Evolutionary conservation across 1,139 yeast genomes (phyloP).

Genomic region (Saccharomyces hybrid): DNA sequence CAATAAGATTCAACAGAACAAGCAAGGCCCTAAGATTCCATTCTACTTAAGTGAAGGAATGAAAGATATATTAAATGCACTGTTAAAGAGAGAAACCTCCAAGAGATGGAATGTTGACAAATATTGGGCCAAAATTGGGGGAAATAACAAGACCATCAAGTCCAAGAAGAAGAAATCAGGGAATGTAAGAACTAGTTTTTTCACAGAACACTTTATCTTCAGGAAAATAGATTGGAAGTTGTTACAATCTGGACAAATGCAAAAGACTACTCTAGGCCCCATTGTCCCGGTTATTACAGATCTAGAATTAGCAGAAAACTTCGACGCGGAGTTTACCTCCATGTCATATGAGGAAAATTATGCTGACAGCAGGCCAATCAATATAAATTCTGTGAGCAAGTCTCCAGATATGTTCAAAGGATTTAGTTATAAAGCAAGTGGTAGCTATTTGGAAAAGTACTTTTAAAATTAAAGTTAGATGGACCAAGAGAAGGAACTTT

Average conservation of each 20-base stretch:
- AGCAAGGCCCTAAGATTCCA: constrained; percentile 58
- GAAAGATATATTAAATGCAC: constrained; percentile 66
- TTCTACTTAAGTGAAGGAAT: constrained; percentile 78
- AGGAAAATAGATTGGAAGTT: constrained; percentile 71
- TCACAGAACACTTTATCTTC: constrained; percentile 59
- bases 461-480: constrained; percentile 11
- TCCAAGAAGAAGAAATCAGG: constrained; percentile 36
- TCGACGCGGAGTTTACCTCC: constrained; percentile 81
- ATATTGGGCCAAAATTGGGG: constrained; percentile 24
- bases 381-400: constrained; percentile 7
- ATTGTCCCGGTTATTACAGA: constrained; percentile 80
- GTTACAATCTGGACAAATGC: constrained; percentile 42
- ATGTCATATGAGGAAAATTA: constrained; percentile 39
- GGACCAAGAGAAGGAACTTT: background rate
- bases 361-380: constrained; percentile 7
- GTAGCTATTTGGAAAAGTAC: constrained; percentile 31
- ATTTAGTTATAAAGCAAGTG: constrained; percentile 32
- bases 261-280: constrained; percentile 54
- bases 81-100: constrained; percentile 65
- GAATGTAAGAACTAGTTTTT: constrained; percentile 26
- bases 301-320: constrained; percentile 84
- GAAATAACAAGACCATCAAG: constrained; percentile 37
- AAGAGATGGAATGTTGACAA: constrained; percentile 68
- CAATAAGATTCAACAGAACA: constrained; percentile 71
- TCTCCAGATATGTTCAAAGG: constrained; percentile 33